Evolutionary conservation across 306 rosid genomes (phyloP).

Genomic region (Malus sieversii): DNA sequence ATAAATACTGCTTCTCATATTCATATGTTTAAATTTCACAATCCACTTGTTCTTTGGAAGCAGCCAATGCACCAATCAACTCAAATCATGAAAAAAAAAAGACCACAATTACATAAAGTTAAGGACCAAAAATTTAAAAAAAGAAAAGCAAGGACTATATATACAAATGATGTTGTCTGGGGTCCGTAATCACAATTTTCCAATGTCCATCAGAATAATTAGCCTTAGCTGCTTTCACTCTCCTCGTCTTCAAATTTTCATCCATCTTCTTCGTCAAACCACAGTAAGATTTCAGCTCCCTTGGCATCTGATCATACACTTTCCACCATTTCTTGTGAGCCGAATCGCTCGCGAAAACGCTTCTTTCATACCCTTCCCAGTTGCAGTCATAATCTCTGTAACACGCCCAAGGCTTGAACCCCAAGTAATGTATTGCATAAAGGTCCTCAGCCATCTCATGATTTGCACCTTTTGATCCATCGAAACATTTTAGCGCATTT

Average conservation of each 20-base stretch:
- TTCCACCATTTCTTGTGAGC: conserved; percentile 72
- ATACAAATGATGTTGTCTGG: conserved; percentile 31
- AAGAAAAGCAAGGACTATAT: background rate
- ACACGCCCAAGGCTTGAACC: conserved; percentile 89
- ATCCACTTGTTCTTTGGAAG: too few species aligned
- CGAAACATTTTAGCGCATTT: conserved; percentile 35
- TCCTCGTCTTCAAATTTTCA: conserved; percentile 24
- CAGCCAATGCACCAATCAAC: too few species aligned
- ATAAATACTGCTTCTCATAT: too few species aligned
- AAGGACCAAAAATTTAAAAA: background rate
- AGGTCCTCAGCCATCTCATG: conserved; percentile 16
- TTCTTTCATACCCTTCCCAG: conserved; percentile 44
- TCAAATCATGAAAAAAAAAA: too few species aligned
- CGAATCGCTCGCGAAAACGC: conserved; percentile 46
- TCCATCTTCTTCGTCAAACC: conserved; percentile 47
- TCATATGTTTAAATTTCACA: too few species aligned
- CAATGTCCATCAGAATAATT: conserved; percentile 47
- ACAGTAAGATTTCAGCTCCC: conserved; percentile 40
- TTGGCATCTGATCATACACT: conserved; percentile 57
- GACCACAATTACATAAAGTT: background rate
- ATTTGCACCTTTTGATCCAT: background rate
- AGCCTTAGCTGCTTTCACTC: conserved; percentile 34
- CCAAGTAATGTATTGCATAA: conserved; percentile 56
- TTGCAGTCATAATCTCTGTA: conserved; percentile 89
- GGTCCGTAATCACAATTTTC: conserved; percentile 50